Percentiles rank a stretch among this genome's conserved stretches.
phyloP scores from a whole-genome alignment of 2,329 filamentous ascomycete genomes.

The Nothophaeocryptopus gaeumannii region DNA sequence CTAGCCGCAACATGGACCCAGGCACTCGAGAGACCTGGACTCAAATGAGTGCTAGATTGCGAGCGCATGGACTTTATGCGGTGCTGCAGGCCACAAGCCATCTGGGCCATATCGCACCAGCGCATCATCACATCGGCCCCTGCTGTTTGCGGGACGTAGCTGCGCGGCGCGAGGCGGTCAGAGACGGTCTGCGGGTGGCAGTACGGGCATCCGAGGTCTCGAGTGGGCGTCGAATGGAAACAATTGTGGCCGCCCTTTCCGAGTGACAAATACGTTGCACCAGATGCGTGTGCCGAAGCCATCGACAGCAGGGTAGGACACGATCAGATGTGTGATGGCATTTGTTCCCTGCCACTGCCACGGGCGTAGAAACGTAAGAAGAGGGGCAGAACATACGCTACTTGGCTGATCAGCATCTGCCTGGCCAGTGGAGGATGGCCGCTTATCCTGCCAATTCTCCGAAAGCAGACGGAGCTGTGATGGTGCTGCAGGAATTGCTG shows the following conservation, averaged over 20 bases:
- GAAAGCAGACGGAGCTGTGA: conserved; percentile 15
- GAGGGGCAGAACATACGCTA: conserved; percentile 18
- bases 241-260: no score
- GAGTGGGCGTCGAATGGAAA: no score
- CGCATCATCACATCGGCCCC: no score
- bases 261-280: no score
- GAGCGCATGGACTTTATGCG: background rate
- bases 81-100: conserved; percentile 5
- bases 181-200: background rate
- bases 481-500: conserved; percentile 1
- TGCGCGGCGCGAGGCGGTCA: background rate
- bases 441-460: conserved; percentile 13
- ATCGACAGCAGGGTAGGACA: no score
- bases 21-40: no score
- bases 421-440: conserved; percentile 6
- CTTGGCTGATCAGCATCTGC: conserved; percentile 14
- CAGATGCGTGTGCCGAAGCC: no score
- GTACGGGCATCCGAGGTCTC: background rate
- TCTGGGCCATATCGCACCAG: background rate
- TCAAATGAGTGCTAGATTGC: no score
- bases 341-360: no score
- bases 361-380: background rate
- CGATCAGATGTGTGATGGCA: no score
- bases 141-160: no score
- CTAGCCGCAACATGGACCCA: no score